phyloP scores from a whole-genome alignment of 2,329 filamentous ascomycete species.

The Tolypocladium ophioglossoides region DNA sequence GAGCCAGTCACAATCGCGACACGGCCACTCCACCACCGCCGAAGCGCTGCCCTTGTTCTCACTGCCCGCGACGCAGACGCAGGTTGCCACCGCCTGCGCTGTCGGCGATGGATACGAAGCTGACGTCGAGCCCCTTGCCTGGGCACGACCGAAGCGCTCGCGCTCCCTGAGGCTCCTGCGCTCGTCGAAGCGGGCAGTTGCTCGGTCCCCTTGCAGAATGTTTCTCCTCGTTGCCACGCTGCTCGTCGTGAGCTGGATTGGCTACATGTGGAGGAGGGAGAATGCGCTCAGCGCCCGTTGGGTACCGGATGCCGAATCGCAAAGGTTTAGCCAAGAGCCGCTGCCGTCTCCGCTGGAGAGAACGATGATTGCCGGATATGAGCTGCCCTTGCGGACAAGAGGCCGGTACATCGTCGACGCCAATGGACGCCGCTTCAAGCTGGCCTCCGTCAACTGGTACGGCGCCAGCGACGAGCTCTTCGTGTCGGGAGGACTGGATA shows the following conservation, averaged over 20 bases:
- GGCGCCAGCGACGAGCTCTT: constrained; percentile 58
- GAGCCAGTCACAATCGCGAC: not conserved
- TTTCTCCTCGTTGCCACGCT: constrained; percentile 22
- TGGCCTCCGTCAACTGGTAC: constrained; percentile 61
- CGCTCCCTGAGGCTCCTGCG: constrained; percentile 2
- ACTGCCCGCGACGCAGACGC: not conserved
- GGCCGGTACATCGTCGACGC: constrained; percentile 53
- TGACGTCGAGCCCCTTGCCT: not conserved
- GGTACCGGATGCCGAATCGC: constrained; percentile 36
- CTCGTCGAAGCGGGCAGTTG: not conserved
- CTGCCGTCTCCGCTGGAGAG: constrained; percentile 32
- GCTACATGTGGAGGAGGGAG: constrained; percentile 35
- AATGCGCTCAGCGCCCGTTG: constrained; percentile 32
- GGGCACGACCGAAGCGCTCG: constrained; percentile 1
- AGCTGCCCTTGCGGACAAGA: constrained; percentile 46
- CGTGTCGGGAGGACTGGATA: constrained; percentile 52
- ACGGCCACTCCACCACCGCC: not conserved
- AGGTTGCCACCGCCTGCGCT: not conserved
- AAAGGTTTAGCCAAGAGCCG: constrained; percentile 36
- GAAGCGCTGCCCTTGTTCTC: constrained; percentile 3
- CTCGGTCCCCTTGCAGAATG: constrained; percentile 14
- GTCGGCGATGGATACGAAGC: not conserved
- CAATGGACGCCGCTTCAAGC: constrained; percentile 45
- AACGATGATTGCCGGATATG: constrained; percentile 34
- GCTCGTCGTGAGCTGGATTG: constrained; percentile 17